Conservation (phyloP, 176 grass and related monocot species). For the Triticum monococcum region DNA sequence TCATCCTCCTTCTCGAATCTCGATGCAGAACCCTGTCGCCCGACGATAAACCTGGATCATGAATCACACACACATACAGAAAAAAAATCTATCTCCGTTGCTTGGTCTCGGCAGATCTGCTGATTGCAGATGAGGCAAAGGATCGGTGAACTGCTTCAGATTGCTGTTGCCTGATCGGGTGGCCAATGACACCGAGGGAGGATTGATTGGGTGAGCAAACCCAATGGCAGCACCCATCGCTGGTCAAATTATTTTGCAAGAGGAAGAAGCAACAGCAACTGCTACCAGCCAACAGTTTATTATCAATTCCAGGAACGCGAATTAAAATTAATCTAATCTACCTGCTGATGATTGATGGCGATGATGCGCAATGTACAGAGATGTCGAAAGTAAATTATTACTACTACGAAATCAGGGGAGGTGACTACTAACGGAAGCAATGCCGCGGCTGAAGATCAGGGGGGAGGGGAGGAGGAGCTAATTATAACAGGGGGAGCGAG, state of each 20-base stretch:
- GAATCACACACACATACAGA: neutral
- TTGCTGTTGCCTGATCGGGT: neutral
- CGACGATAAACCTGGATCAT: neutral
- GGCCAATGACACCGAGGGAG: neutral
- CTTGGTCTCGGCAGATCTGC: neutral
- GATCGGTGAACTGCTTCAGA: neutral
- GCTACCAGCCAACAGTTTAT: neutral
- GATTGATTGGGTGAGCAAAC: neutral
- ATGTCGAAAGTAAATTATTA: neutral
- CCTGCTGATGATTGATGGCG: neutral
- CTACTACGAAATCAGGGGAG: neutral
- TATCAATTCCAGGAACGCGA: neutral
- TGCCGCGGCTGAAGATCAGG: neutral
- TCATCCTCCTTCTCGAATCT: neutral
- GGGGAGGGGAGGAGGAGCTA: neutral
- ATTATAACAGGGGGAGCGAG: neutral
- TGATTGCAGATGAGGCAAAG: neutral
- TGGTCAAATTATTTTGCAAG: neutral
- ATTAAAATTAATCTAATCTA: neutral
- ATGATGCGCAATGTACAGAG: conserved; percentile 7
- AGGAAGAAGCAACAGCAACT: neutral
- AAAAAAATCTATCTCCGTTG: neutral
- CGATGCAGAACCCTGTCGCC: neutral
- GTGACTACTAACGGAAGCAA: neutral
- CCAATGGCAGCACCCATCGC: neutral